phyloP scores from a whole-genome alignment of 768 basidiomycete species.

The Clavulina sp. region DNA sequence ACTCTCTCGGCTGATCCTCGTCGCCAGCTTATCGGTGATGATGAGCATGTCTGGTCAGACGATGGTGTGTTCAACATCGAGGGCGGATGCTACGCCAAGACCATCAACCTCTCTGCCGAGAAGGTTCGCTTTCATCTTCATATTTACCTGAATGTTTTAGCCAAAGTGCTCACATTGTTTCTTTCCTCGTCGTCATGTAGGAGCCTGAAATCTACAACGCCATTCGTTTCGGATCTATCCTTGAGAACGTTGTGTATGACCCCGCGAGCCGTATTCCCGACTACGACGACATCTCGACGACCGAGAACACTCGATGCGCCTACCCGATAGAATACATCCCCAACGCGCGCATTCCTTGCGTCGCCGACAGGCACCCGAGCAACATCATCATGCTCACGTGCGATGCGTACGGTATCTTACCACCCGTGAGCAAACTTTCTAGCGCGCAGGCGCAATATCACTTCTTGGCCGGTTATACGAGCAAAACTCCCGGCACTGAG shows the following conservation, averaged over 20 bases:
- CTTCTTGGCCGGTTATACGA: conserved; percentile 92
- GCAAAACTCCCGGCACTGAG: conserved; percentile 97
- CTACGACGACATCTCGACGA: conserved; percentile 92
- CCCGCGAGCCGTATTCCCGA: conserved; percentile 67
- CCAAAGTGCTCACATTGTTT: background rate
- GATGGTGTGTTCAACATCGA: conserved; percentile 99
- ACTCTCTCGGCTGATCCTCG: conserved; percentile 93
- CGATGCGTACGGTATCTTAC: conserved; percentile 95
- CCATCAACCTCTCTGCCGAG: conserved; percentile 87
- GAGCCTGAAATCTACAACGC: conserved; percentile 96
- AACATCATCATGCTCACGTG: conserved; percentile 97
- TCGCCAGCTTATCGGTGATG: conserved; percentile 90
- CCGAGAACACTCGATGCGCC: conserved; percentile 98
- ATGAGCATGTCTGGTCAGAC: conserved; percentile 99
- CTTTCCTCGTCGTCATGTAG: conserved; percentile 9
- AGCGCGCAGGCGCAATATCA: conserved; percentile 95
- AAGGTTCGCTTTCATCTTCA: conserved; percentile 24
- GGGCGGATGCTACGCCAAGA: conserved; percentile 98
- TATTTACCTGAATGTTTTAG: too few species aligned
- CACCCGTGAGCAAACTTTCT: conserved; percentile 82
- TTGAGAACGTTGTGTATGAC: conserved; percentile 98
- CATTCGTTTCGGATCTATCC: conserved; percentile 87
- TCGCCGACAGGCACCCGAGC: conserved; percentile 69
- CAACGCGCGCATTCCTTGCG: conserved; percentile 87
- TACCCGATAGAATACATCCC: conserved; percentile 97